phyloP scores from a whole-genome alignment of 75 land plant genomes.

The Larix kaempferi region DNA sequence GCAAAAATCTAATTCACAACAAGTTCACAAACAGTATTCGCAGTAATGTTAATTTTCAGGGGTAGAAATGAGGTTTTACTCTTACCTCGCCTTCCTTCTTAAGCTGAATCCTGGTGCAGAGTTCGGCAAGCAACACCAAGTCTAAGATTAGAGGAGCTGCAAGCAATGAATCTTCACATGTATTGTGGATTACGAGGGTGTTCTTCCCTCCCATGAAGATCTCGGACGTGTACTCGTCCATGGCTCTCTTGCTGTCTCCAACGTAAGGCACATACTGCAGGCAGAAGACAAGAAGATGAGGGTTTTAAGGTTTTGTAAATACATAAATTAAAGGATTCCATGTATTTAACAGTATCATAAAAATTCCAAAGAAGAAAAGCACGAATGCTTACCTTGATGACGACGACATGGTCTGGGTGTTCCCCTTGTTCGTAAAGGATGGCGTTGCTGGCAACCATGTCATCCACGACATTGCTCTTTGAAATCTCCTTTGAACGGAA shows the following conservation, averaged over 20 bases:
- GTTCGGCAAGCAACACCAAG: constrained; percentile 43
- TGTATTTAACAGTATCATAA: not conserved
- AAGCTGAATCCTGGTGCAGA: constrained; percentile 37
- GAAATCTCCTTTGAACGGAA: constrained; percentile 54
- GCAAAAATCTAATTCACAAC: not conserved
- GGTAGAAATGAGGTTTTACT: not conserved
- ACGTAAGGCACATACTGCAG: constrained; percentile 57
- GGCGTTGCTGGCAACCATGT: constrained; percentile 55
- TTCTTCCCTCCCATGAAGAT: constrained; percentile 54
- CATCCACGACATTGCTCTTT: constrained; percentile 56
- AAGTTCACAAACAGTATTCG: not conserved
- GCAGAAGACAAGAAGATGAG: not conserved
- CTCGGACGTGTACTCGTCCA: constrained; percentile 60
- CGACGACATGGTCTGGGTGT: constrained; percentile 52
- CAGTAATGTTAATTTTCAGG: not conserved
- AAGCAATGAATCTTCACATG: constrained; percentile 49
- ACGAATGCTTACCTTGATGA: constrained; percentile 36
- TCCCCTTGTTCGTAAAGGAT: constrained; percentile 45
- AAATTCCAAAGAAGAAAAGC: too few relatives aligned
- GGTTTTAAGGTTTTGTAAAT: not conserved
- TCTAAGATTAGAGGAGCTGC: constrained; percentile 53
- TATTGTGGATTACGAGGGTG: constrained; percentile 51
- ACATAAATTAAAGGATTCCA: not conserved
- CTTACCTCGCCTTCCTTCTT: constrained; percentile 45
- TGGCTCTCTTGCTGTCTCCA: constrained; percentile 52